These are phyloP conservation scores for Sphagnum fallax DNA, from an alignment of 228 moss, liverwort and hornwort genomes.

Conservation along the genomic window DNA sequence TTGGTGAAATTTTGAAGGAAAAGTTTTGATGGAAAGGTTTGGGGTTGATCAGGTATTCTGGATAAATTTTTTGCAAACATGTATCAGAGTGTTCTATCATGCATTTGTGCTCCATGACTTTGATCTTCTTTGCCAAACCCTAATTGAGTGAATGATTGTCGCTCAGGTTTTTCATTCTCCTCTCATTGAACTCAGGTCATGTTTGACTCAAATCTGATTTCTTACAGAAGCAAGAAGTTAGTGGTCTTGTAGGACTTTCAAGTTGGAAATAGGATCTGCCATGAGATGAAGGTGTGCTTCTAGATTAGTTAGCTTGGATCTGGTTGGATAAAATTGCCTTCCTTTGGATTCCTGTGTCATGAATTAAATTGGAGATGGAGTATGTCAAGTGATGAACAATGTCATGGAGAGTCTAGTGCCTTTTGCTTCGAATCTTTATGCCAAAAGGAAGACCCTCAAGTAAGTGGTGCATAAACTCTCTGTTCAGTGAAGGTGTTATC, in stretches of 20 bases:
- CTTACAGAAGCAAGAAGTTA: not conserved
- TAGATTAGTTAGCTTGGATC: too few relatives aligned
- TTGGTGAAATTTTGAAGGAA: too few relatives aligned
- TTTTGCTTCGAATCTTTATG: conserved; percentile 24
- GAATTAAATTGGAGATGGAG: not conserved
- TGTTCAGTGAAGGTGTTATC: too few relatives aligned
- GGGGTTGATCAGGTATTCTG: conserved; percentile 35
- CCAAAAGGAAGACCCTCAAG: conserved; percentile 38
- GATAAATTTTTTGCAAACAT: conserved; percentile 52
- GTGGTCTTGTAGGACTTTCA: not conserved
- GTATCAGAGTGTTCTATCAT: conserved; percentile 51
- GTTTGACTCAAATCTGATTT: too few relatives aligned
- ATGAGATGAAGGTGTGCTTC: too few relatives aligned
- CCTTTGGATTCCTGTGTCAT: not conserved
- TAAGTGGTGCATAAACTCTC: conserved; percentile 4
- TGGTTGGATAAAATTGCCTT: too few relatives aligned
- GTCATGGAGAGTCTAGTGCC: conserved; percentile 58
- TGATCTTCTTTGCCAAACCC: conserved; percentile 41
- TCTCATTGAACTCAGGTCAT: too few relatives aligned
- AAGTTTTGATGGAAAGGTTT: too few relatives aligned
- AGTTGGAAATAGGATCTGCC: too few relatives aligned
- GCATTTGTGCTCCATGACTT: conserved; percentile 52
- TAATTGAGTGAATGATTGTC: conserved; percentile 43
- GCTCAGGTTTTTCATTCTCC: conserved; percentile 20
- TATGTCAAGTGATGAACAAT: conserved; percentile 41